A percentile compares a stretch with the other conserved stretches of the same genome.
Conservation (phyloP, 2,329 filamentous ascomycete genomes). For the Leptographium flavum region DNA sequence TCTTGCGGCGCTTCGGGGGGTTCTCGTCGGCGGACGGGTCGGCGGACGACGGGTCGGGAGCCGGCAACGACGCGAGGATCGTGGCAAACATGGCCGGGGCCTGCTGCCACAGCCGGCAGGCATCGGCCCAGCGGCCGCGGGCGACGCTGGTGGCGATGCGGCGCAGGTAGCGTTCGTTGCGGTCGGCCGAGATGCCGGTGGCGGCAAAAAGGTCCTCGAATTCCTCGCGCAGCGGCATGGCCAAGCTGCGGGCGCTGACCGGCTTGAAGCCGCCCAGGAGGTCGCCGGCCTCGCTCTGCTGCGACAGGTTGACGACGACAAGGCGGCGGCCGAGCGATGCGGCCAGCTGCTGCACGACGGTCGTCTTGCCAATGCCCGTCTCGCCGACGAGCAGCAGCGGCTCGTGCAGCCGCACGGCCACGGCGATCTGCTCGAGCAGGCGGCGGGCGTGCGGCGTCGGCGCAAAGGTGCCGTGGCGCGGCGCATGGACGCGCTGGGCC, state of each 20-base stretch:
- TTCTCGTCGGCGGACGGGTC: conserved; percentile 19
- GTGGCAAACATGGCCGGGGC: conserved; percentile 76
- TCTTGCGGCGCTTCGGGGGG: conserved; percentile 27
- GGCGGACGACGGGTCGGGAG: conserved; percentile 23
- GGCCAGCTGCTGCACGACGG: conserved; percentile 84
- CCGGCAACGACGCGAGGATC: conserved; percentile 42
- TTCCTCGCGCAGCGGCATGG: conserved; percentile 81
- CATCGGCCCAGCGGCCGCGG: conserved; percentile 74
- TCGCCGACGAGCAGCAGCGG: conserved; percentile 92
- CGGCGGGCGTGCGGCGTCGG: conserved; percentile 74
- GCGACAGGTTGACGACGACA: conserved; percentile 87
- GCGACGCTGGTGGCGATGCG: conserved; percentile 66
- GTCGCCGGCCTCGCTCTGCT: conserved; percentile 96
- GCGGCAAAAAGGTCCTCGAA: conserved; percentile 81
- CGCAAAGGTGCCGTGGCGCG: conserved; percentile 50
- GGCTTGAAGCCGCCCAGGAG: conserved; percentile 93
- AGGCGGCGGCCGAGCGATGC: conserved; percentile 73
- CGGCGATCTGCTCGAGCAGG: conserved; percentile 76
- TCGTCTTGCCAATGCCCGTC: conserved; percentile 97
- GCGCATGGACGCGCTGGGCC: conserved; percentile 13
- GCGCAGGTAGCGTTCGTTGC: conserved; percentile 77
- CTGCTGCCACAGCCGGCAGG: conserved; percentile 77
- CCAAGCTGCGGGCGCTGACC: conserved; percentile 75
- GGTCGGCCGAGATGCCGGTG: conserved; percentile 72
- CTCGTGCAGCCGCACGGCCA: conserved; percentile 71